These are phyloP conservation scores for Aspergillus avenaceus DNA, from an alignment of 495 filamentous ascomycete species.

Conservation along the genomic window DNA sequence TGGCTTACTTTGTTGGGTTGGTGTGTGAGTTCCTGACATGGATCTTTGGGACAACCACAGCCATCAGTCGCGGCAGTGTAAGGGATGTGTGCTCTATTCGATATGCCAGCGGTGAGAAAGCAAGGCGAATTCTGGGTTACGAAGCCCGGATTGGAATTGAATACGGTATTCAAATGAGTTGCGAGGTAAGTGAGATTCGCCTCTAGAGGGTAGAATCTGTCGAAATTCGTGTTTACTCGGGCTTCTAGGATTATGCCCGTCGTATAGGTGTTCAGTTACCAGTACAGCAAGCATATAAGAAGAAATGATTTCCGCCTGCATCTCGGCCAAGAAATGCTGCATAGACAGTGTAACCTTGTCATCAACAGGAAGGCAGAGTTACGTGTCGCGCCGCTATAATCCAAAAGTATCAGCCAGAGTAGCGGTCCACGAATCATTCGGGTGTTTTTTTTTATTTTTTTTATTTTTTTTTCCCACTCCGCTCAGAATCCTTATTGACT, in stretches of 20 bases:
- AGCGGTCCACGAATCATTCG: background rate
- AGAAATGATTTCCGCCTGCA: background rate
- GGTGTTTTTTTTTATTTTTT: too few relatives aligned
- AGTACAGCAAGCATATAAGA: background rate
- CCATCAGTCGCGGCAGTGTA: constrained; percentile 53
- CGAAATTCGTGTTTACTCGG: constrained; percentile 7
- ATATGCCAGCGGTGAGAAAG: constrained; percentile 57
- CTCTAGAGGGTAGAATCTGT: background rate
- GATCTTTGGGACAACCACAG: constrained; percentile 43
- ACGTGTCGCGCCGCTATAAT: background rate
- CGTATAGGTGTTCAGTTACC: constrained; percentile 30
- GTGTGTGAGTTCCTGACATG: constrained; percentile 49
- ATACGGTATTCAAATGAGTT: constrained; percentile 50
- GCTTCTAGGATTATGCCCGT: constrained; percentile 34
- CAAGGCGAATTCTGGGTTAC: constrained; percentile 54
- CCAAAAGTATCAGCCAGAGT: too few relatives aligned
- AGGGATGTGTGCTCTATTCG: constrained; percentile 49
- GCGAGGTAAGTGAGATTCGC: constrained; percentile 46
- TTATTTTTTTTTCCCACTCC: too few relatives aligned
- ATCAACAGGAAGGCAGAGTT: constrained; percentile 1
- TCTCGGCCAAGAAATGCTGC: background rate
- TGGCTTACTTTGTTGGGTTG: constrained; percentile 48
- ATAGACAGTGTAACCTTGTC: background rate
- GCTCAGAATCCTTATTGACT: background rate
- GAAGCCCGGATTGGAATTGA: constrained; percentile 51